Evolutionary conservation across 139 green algal species (phyloP).

Genomic region (Diplosphaera chodatii): DNA sequence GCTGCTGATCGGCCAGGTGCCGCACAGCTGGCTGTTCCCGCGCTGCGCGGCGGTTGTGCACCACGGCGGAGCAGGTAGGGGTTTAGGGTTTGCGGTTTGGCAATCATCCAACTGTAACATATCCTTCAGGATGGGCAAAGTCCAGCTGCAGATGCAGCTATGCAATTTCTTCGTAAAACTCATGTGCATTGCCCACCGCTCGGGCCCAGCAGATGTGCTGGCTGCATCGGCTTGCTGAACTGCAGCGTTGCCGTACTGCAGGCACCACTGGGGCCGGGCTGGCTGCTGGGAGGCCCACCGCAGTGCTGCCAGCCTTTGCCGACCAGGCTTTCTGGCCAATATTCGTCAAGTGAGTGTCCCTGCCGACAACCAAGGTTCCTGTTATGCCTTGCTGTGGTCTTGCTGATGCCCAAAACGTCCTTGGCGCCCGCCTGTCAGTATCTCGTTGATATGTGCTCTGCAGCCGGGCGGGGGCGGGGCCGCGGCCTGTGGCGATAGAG

Average conservation of each 20-base stretch:
- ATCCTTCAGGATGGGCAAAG: no score
- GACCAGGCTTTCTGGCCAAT: neutral
- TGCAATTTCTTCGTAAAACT: no score
- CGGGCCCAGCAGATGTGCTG: no score
- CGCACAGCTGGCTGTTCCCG: neutral
- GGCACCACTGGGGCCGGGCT: neutral
- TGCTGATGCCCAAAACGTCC: no score
- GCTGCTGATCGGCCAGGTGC: neutral
- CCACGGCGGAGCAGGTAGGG: neutral
- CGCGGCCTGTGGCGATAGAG: neutral
- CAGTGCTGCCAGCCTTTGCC: neutral
- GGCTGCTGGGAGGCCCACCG: neutral
- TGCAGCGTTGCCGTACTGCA: no score
- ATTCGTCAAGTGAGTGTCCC: neutral
- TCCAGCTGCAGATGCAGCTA: no score
- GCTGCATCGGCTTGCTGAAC: no score
- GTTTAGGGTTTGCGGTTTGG: no score
- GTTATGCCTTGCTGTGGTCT: no score
- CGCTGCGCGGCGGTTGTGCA: neutral
- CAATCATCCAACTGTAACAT: no score
- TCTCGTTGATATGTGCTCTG: neutral
- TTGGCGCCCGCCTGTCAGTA: neutral
- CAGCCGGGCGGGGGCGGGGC: neutral
- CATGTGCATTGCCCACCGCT: no score
- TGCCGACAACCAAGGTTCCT: no score